These are phyloP conservation scores for Cadophora sp. DNA, from an alignment of 2,329 filamentous ascomycete genomes.

Conservation along the genomic window DNA sequence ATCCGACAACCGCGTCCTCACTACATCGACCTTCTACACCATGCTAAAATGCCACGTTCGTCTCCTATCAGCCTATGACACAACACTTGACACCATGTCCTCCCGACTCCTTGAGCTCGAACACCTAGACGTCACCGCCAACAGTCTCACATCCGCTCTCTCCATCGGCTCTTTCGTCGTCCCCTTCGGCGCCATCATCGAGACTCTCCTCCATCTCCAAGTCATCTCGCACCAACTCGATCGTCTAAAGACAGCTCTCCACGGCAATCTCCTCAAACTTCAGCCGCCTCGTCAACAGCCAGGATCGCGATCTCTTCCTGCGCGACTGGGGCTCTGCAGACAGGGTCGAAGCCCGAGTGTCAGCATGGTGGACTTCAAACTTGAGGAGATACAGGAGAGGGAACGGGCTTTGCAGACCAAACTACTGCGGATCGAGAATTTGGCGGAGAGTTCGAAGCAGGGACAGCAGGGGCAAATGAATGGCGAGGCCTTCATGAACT, in stretches of 20 bases:
- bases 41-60: conserved; percentile 27
- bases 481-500: conserved; percentile 18
- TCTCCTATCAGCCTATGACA: conserved; percentile 24
- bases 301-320: conserved; percentile 15
- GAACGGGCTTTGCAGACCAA: conserved; percentile 22
- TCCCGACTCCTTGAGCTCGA: conserved; percentile 24
- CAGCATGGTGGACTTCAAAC: conserved; percentile 26
- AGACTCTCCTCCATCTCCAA: conserved; percentile 23
- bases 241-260: conserved; percentile 24
- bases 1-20: conserved; percentile 12
- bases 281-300: conserved; percentile 15
- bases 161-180: conserved; percentile 24
- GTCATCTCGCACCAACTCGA: conserved; percentile 27
- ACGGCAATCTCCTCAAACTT: conserved; percentile 20
- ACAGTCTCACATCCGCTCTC: conserved; percentile 18
- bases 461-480: conserved; percentile 18
- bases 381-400: conserved; percentile 25
- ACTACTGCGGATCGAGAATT: conserved; percentile 19
- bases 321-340: conserved; percentile 21
- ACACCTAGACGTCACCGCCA: conserved; percentile 15
- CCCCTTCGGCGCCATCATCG: conserved; percentile 25
- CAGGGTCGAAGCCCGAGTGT: conserved; percentile 19
- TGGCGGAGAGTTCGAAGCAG: conserved; percentile 25
- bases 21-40: conserved; percentile 24
- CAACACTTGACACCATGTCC: conserved; percentile 25